Percentiles rank a stretch among this genome's conserved stretches.
Conservation (phyloP, 495 filamentous ascomycete species). For the Hyaloscypha finlandica region DNA sequence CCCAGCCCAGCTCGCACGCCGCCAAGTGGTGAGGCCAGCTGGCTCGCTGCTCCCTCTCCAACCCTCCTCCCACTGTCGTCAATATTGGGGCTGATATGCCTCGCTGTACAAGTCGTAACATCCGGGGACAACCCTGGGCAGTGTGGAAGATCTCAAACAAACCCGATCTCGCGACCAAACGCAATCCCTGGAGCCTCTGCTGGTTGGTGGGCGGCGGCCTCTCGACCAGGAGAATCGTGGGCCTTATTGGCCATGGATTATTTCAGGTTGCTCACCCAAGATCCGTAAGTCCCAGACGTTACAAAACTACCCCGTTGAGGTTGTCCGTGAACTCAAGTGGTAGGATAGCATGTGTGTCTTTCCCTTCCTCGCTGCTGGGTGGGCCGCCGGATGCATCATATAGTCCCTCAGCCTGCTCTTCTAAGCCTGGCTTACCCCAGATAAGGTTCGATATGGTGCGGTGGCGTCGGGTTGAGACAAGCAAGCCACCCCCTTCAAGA, state of each 20-base stretch:
- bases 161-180: conserved; percentile 29
- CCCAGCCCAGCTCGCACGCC: not conserved
- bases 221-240: not conserved
- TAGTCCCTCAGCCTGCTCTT: conserved; percentile 30
- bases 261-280: conserved; percentile 28
- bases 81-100: conserved; percentile 32
- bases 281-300: conserved; percentile 31
- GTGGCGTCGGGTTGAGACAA: conserved; percentile 31
- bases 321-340: conserved; percentile 21
- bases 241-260: conserved; percentile 16
- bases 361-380: conserved; percentile 1
- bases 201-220: conserved; percentile 8
- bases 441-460: conserved; percentile 24
- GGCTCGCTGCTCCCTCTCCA: not conserved
- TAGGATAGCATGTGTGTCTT: conserved; percentile 3
- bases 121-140: conserved; percentile 24
- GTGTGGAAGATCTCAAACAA: conserved; percentile 34
- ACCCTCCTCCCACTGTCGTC: not conserved
- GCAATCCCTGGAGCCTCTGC: conserved; percentile 18
- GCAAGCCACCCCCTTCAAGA: conserved; percentile 32
- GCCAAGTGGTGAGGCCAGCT: not conserved
- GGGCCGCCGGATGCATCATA: conserved; percentile 26
- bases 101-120: conserved; percentile 28
- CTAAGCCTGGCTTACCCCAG: conserved; percentile 32
- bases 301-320: conserved; percentile 21